Base-by-base conservation (phyloP, 164 flowering plant species). In the Platanus orientalis region DNA sequence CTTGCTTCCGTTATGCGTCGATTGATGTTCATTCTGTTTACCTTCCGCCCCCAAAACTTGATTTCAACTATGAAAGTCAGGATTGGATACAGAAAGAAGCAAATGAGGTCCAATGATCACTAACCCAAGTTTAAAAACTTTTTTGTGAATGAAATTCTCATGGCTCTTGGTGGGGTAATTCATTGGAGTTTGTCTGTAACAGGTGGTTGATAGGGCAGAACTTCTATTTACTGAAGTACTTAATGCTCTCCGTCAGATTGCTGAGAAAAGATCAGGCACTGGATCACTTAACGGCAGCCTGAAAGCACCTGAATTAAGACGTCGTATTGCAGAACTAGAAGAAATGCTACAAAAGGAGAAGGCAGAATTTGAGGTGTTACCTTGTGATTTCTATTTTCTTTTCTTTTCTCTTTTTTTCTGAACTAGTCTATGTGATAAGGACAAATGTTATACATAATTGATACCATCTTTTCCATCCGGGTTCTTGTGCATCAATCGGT, bases 1-100 rank as follows among this genome's bases (percentile, higher is more conserved):
- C 98, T 71, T 94, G 99, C 80, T 95, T 95, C 71, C 92, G 91
- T 24, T 95, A 92, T 85, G 97, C 98, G 55, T 87, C 98, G 32
- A 92, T 90, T 60, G 88, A 95, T 76, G 96, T 95, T 76, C 89
- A 85, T 63, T 87, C 97, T 7, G 97, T 95, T 23, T 86, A 82
- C 55, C 84, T 92, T 58, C 99, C 99, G 9, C 99, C 90, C 1
- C 12, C 81, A 1, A 85, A 84, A 71, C 87, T 95, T 66, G 97
- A 85, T 55, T 92, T 95, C 73, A 78, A 75, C 73, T 81, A 75
- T 78, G 81, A 79, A 63, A 79, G 50, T 65, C 97, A 84, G 77
- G 95, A 87, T n/a, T 95, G 99, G 97, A 76, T 90, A 55, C 77
- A 79, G 65, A 78, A 79, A 70, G 99, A 95, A 81, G 61, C 78